Conservation (phyloP, 2,329 filamentous ascomycete genomes). For the Paecilomyces niveus region DNA sequence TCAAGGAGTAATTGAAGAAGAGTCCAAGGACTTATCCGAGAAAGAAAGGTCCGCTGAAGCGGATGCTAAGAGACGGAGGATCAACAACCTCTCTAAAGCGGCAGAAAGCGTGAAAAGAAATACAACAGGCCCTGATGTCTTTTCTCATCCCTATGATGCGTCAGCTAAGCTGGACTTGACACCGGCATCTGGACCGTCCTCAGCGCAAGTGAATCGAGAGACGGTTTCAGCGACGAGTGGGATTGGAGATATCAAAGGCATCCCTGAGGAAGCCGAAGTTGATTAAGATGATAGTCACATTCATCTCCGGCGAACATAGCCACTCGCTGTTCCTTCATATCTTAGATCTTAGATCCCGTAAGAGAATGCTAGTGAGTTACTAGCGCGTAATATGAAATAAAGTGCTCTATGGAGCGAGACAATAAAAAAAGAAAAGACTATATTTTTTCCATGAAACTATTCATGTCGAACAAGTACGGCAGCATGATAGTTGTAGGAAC, state of each 20-base stretch:
- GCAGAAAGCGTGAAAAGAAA: constrained; percentile 72
- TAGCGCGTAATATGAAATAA: not conserved
- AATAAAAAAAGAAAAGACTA: not conserved
- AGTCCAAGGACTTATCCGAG: constrained; percentile 32
- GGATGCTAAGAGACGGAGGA: constrained; percentile 41
- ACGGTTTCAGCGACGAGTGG: not conserved
- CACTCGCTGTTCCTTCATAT: not conserved
- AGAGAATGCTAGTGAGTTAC: not conserved
- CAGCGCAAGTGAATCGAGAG: not conserved
- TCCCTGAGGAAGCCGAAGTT: constrained; percentile 47
- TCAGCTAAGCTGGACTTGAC: constrained; percentile 22
- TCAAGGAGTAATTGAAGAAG: constrained; percentile 54
- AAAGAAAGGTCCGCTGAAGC: constrained; percentile 28
- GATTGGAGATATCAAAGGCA: constrained; percentile 50
- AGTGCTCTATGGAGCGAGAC: not conserved
- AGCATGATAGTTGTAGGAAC: not conserved
- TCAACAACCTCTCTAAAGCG: constrained; percentile 65
- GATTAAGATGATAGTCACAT: constrained; percentile 32
- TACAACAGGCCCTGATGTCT: constrained; percentile 74
- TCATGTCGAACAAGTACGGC: not conserved
- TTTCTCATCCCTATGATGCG: constrained; percentile 58
- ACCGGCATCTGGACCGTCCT: constrained; percentile 6
- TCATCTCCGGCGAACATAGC: constrained; percentile 4
- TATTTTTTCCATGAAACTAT: not conserved
- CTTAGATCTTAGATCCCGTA: not conserved